Evolutionary conservation across 257 asterid genomes (phyloP).

Genomic region (Solanum acaule): DNA sequence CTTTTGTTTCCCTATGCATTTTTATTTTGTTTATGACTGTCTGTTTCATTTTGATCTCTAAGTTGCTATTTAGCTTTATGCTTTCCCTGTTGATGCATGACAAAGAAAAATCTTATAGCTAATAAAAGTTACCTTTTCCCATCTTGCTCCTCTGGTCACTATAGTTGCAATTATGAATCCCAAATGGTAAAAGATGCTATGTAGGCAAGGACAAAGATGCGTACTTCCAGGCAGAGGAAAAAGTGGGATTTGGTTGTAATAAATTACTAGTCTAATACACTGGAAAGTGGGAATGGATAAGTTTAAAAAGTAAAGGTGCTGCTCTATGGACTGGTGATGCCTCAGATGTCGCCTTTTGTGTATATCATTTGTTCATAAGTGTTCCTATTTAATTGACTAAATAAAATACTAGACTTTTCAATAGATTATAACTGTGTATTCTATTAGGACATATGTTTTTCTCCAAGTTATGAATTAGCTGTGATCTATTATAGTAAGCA

Average conservation of each 20-base stretch:
- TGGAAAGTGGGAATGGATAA: background rate
- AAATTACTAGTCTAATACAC: background rate
- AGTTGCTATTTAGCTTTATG: background rate
- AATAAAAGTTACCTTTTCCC: background rate
- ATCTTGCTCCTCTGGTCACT: background rate
- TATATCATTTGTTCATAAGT: background rate
- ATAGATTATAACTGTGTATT: background rate
- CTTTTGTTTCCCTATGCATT: background rate
- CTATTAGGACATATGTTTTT: background rate
- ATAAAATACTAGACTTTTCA: background rate
- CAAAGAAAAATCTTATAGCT: background rate
- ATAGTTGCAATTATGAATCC: background rate
- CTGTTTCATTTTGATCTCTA: background rate
- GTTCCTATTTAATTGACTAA: background rate
- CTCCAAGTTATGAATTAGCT: background rate
- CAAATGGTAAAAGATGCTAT: background rate
- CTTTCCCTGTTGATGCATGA: background rate
- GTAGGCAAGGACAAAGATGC: background rate
- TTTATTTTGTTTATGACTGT: background rate
- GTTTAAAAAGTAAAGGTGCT: background rate
- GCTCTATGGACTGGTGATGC: background rate
- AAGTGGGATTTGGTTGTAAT: background rate
- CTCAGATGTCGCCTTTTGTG: background rate
- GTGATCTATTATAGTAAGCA: background rate
- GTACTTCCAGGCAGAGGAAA: background rate